These are phyloP conservation scores for Capsicum rhomboideum DNA, from an alignment of 257 asterid species.

Conservation along the genomic window DNA sequence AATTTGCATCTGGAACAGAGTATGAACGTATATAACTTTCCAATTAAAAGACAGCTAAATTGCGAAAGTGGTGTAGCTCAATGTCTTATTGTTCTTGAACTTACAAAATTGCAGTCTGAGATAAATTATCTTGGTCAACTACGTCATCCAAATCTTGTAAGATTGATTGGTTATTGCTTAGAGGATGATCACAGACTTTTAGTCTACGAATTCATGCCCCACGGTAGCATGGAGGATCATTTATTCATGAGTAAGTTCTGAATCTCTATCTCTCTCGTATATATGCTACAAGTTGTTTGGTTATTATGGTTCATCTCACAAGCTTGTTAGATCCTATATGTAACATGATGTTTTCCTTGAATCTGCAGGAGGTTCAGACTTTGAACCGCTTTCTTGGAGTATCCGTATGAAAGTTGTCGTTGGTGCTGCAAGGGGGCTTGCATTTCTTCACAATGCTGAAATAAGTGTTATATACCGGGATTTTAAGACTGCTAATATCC, in stretches of 20 bases:
- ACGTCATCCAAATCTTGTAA: constrained; percentile 78
- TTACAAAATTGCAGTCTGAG: constrained; percentile 54
- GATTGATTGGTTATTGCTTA: constrained; percentile 76
- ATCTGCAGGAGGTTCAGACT: constrained; percentile 83
- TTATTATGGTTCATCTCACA: neutral
- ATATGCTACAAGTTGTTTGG: neutral
- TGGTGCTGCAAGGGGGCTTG: constrained; percentile 90
- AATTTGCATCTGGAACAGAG: neutral
- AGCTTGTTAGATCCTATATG: neutral
- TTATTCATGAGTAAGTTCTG: constrained; percentile 72
- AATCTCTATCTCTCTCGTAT: neutral
- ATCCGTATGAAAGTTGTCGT: constrained; percentile 69
- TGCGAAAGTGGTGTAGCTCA: neutral
- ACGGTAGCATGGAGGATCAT: constrained; percentile 96
- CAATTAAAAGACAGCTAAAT: neutral
- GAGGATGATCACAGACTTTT: constrained; percentile 88
- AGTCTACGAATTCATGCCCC: constrained; percentile 82
- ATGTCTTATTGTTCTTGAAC: neutral
- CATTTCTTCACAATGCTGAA: constrained; percentile 86
- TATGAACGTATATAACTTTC: neutral
- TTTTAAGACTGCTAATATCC: constrained; percentile 81
- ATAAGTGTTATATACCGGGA: constrained; percentile 74
- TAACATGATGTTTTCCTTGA: neutral
- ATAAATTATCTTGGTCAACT: constrained; percentile 83
- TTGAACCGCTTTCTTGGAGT: constrained; percentile 71